Evolutionary conservation across 2,329 filamentous ascomycete species (phyloP), one percentile per base, ranked within the genome.

Genomic region (Trichoderma simmonsii): DNA sequence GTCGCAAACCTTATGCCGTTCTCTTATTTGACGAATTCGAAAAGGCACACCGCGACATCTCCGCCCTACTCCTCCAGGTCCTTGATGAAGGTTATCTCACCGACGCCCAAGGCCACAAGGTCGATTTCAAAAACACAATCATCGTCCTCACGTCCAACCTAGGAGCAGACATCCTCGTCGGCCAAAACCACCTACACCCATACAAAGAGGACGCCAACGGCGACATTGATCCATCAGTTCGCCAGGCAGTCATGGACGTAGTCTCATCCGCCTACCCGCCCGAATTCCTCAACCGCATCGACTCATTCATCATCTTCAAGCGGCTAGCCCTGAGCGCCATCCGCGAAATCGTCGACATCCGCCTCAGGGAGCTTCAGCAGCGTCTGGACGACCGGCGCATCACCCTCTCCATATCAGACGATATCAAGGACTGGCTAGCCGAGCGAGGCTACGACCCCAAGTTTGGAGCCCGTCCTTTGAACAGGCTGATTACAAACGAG

Each of bases 1-100:
- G 96, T 71, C 89, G 96, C 73, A 98, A 98, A 81, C 96, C 96
- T 0, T 98, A 98, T 76, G 95, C 95, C 0, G 94, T 99, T 0
- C 86, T 99, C 0, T 87, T 99, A 2, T 97, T 99, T 77, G 96
- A 99, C 80, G 96, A 98, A 80, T 98, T 98, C 77, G 96, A 99
- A 80, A 98, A 99, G 80, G 96, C 95, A 0, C 96, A 98, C 79
- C 91, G 93, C 69, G 96, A 99, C 77, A 98, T 98, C 75, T 97
- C 94, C 0, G 92, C 95, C 0, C 86, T 99, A 3, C 87, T 99
- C 4, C 88, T 99, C 4, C 96, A 98, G 81, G 95, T 98, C 0
- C 89, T 99, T 0, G 96, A 98, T 79, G 96, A 98, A 80, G 96
- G 96, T 3, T 98, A 96, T 84, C 87, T 99, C 64, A 98, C 95